Evolutionary conservation across 2,329 filamentous ascomycete species (phyloP).

Genomic region (Hypoxylon sp.): DNA sequence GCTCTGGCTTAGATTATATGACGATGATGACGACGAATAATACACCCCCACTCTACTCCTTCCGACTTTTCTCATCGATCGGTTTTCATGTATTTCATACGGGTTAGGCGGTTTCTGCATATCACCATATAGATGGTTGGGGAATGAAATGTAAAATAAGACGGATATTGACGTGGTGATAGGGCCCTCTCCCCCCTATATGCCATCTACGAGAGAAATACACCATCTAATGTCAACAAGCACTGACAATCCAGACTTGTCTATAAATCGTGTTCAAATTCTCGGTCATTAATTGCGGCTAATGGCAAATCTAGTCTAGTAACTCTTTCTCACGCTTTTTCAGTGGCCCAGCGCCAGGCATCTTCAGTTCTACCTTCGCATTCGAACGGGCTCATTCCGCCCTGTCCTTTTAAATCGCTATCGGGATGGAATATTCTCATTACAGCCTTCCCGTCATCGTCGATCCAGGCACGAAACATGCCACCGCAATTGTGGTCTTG

Average conservation of each 20-base stretch:
- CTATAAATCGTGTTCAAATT: conserved; percentile 1
- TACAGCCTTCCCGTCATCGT: conserved; percentile 64
- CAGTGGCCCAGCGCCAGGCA: conserved; percentile 10
- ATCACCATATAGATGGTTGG: conserved; percentile 27
- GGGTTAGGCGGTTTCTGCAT: conserved; percentile 39
- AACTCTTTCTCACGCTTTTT: conserved; percentile 20
- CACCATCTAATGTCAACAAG: conserved; percentile 38
- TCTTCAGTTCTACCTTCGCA: conserved; percentile 16
- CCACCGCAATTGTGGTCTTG: conserved; percentile 87
- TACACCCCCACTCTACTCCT: conserved; percentile 43
- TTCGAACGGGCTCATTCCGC: not conserved
- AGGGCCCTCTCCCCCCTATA: conserved; percentile 2
- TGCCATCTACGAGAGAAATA: conserved; percentile 34
- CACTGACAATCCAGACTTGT: not conserved
- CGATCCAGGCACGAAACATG: conserved; percentile 84
- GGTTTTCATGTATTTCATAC: conserved; percentile 42
- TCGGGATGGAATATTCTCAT: conserved; percentile 67
- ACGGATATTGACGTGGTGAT: conserved; percentile 26
- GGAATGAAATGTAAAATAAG: conserved; percentile 44
- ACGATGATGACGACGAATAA: conserved; percentile 21
- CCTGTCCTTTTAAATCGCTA: conserved; percentile 2
- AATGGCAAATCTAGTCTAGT: conserved; percentile 28
- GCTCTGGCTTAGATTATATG: conserved; percentile 44
- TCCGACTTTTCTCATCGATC: conserved; percentile 29
- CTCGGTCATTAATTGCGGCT: not conserved